Evolutionary conservation across 805 yeast genomes (phyloP).

Genomic region (Metschnikowia lachancei): DNA sequence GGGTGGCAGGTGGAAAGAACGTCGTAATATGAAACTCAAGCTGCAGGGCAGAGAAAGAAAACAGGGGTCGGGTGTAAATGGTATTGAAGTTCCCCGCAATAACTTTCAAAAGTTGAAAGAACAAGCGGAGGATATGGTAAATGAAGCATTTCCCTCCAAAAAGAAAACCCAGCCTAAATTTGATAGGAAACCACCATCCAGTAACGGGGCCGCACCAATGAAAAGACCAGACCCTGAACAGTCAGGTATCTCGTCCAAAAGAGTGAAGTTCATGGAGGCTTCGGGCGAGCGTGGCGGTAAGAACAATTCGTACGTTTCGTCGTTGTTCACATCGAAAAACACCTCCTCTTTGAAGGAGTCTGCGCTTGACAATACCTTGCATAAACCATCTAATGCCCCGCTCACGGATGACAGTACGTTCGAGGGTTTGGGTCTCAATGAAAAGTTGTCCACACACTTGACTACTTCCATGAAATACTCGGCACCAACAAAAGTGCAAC

Average conservation of each 20-base stretch:
- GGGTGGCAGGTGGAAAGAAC: conserved; percentile 74
- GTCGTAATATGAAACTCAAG: conserved; percentile 58
- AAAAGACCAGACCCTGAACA: conserved; percentile 6
- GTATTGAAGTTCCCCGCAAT: conserved; percentile 18
- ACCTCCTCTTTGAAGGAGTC: conserved; percentile 54
- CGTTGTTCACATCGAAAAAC: conserved; percentile 58
- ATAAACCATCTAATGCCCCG: conserved; percentile 83
- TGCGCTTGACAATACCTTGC: conserved; percentile 37
- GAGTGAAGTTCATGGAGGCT: conserved; percentile 39
- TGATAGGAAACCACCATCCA: not conserved
- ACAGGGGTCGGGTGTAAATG: conserved; percentile 34
- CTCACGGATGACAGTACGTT: conserved; percentile 66
- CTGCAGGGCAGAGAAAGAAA: conserved; percentile 44
- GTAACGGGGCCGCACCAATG: not conserved
- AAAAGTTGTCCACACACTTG: conserved; percentile 51
- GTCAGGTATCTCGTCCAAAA: conserved; percentile 8
- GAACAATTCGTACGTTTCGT: conserved; percentile 72
- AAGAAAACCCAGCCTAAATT: conserved; percentile 4
- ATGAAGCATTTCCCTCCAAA: conserved; percentile 11
- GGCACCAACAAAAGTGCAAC: conserved; percentile 85
- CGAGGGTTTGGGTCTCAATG: conserved; percentile 65
- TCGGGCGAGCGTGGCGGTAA: conserved; percentile 54
- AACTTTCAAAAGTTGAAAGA: conserved; percentile 7
- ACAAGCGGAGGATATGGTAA: conserved; percentile 12
- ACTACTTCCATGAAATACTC: conserved; percentile 52